These are phyloP conservation scores for Thielaviopsis populi DNA, from an alignment of 2,329 filamentous ascomycete genomes.

Conservation along the genomic window DNA sequence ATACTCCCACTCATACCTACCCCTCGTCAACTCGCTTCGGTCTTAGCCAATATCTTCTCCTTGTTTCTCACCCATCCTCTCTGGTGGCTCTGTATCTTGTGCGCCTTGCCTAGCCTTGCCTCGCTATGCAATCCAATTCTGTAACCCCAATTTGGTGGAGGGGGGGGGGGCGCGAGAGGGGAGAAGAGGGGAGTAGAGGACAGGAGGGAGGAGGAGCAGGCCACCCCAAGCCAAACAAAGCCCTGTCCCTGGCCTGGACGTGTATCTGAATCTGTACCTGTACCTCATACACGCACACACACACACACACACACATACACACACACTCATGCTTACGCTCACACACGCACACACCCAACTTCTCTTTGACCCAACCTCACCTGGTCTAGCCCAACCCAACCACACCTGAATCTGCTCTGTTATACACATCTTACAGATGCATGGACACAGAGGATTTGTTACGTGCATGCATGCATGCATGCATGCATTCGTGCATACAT, in stretches of 20 bases:
- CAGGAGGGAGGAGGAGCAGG: background rate
- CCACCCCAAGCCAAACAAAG: background rate
- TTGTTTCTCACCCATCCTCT: too few relatives aligned
- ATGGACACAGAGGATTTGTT: background rate
- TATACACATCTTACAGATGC: background rate
- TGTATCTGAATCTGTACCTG: background rate
- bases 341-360: background rate
- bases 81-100: background rate
- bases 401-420: background rate
- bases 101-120: background rate
- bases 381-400: background rate
- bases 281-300: background rate
- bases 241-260: background rate
- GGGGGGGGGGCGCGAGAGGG: background rate
- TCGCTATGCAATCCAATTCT: background rate
- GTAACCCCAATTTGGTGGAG: background rate
- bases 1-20: too few relatives aligned
- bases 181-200: background rate
- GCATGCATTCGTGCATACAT: background rate
- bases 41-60: too few relatives aligned
- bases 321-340: background rate
- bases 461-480: too few relatives aligned
- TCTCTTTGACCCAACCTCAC: background rate
- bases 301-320: background rate
- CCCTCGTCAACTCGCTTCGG: too few relatives aligned